Evolutionary conservation across 148 eudicot genomes (phyloP), one percentile per base, ranked within the genome.

Genomic region (Vaccinium vitisidaea): DNA sequence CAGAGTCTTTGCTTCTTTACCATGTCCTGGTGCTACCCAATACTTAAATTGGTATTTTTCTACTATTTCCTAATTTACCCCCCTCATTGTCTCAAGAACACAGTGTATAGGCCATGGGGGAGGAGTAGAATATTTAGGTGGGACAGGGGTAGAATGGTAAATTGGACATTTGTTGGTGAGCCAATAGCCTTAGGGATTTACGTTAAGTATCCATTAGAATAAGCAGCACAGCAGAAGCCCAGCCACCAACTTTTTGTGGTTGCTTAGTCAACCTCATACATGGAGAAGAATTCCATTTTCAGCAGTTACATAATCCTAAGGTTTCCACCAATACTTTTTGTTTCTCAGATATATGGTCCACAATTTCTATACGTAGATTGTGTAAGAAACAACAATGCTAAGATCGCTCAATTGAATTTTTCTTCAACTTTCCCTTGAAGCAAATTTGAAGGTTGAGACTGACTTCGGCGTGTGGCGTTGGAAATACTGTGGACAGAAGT

Each of bases 211-310:
- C 27, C 30, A 1, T 11, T 54, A 54, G 83, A 83, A n/a, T 8
- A 4, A 50, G 39, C 53, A 86, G 79, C 79, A 67, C 23, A 30
- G 77, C 50, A 83, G 81, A 63, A n/a, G 55, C n/a, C 82, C 70
- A 15, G 65, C 84, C 85, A 89, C 84, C 88, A 82, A 85, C 36
- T 30, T 65, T 86, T 50, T 76, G 83, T 88, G 75, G 93, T 89
- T 91, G 87, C 63, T 19, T 75, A 48, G 86, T 91, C 91, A 88
- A 88, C 85, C 84, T 88, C 88, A 21, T 27, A 80, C 55, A 54
- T 69, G 27, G 23, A 71, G 39, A 67, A 63, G 21, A 78, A 80
- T 27, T 77, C 79, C 71, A 54, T 81, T 78, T 82, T 77, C 73
- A 84, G 83, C 78, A 56, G 50, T 71, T 36, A 73, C 23, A 32